Evolutionary conservation across 2,329 filamentous ascomycete genomes (phyloP), one percentile per base, ranked within the genome.

Genomic region (Ophiosphaerella korrae): DNA sequence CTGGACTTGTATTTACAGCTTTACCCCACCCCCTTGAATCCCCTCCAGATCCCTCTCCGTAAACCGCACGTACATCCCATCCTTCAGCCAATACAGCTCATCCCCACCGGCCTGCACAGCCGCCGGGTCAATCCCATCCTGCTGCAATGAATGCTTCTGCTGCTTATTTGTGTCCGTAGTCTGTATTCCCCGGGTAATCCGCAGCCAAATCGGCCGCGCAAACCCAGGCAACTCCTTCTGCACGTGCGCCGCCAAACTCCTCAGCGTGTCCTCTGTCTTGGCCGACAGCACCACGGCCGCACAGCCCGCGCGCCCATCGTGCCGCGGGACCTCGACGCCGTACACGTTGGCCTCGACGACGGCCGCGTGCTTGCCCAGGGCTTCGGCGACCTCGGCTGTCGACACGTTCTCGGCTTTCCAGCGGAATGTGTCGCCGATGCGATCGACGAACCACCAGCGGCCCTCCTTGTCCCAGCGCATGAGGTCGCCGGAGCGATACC

Each of bases 111-210:
- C 55, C 33, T 74, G 72, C 7, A 78, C 74, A 11, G 58, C 58
- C 1, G 65, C 60, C 0, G 74, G 60, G 41, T 79, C 71, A 39
- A 79, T 73, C 0, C 77, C 78, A 26, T 80, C 74, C 9, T 66
- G 58, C 42, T 74, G 68, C 29, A 79, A 58, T 2, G 63, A 55
- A 14, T 71, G 68, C 50, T 80, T 80, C 61, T 78, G 77, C 39
- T 77, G 62, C 63, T 80, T 79, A 61, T 77, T 75, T 26, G 77
- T 79, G 2, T 73, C 76, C n/a, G 77, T 79, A 14, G 74, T 75
- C 31, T 75, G 73, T 51, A 78, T 68, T 35, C 68, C 57, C 44
- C 52, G 63, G 1, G 71, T 75, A 0, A 78, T 50, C 5, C 78
- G 53, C 1, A 80, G 14, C 60, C 78, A 80, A 0, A 78, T 50